Evolutionary conservation across 352 stramenopile species (phyloP), one percentile per base, ranked within the genome.

Genomic region (Elongisporangium anandrum): DNA sequence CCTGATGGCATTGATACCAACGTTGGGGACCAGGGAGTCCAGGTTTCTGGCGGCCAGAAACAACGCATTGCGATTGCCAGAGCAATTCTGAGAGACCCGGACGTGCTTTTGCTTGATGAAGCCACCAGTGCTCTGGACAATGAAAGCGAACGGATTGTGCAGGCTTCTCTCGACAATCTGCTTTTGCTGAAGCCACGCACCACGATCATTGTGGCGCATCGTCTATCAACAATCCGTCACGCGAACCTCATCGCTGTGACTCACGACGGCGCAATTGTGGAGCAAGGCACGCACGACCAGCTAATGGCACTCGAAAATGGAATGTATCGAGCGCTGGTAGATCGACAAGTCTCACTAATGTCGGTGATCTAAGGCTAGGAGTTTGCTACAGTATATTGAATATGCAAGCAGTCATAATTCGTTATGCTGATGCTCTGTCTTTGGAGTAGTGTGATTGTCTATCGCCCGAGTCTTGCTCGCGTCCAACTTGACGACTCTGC

Each of bases 31-130:
- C 21, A 34, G 24, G 24, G 24, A 34, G 24, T 34, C 9, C 81
- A 97, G 60, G 63, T 97, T 4, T 87, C 65, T 15, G 92, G 92
- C 19, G 92, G 90, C 8, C 90, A 97, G 66, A 95, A 93, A 61
- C 92, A 98, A 64, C 81, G 94, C 29, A 83, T 98, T 56, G 90
- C 91, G 26, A 90, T 98, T 47, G 93, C 92, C 1, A 63, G 81
- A 15, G 75, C 74, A 8, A 69, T 91, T 15, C 39, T 87, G 15
- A 61, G 84, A n/a, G 75, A 94, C 26, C 89, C 89, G 0, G 66
- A 70, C 20, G 75, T 96, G 23, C 56, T 97, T 12, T 56, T 97
- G 13, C 74, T 97, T 45, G 88, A 96, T 61, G 90, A 96, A 66
- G 85, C 89, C 2, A 96, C 86, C 7, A 69, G 75, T 38, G 75